Conservation (phyloP, 2,329 filamentous ascomycete genomes). For the Beauveria medogensis region DNA sequence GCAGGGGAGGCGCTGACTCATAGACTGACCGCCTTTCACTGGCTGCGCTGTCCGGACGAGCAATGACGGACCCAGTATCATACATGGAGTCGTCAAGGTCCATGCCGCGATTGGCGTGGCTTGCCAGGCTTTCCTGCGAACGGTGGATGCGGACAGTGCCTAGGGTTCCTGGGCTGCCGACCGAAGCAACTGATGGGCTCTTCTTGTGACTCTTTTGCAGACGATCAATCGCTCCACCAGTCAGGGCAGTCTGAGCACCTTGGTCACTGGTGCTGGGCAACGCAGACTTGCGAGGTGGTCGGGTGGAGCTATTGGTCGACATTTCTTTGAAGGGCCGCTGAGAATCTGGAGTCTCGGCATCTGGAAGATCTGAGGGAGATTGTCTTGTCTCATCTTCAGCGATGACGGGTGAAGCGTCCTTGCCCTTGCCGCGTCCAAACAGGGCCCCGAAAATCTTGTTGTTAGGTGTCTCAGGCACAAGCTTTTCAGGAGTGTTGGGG, state of each 20-base stretch:
- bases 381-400: conserved; percentile 59
- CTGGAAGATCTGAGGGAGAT: conserved; percentile 32
- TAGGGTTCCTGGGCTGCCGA: conserved; percentile 28
- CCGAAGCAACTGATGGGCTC: conserved; percentile 27
- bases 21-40: conserved; percentile 46
- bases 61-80: conserved; percentile 26
- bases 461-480: conserved; percentile 30
- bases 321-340: conserved; percentile 54
- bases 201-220: conserved; percentile 35
- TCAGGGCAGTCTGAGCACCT: conserved; percentile 74
- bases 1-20: conserved; percentile 59
- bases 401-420: conserved; percentile 39
- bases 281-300: conserved; percentile 30
- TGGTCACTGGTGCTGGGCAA: conserved; percentile 52
- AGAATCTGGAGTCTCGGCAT: conserved; percentile 44
- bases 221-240: conserved; percentile 72
- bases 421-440: conserved; percentile 36
- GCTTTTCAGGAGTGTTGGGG: conserved; percentile 22
- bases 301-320: conserved; percentile 46
- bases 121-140: conserved; percentile 43
- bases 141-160: conserved; percentile 36
- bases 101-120: conserved; percentile 30
- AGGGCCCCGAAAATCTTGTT: conserved; percentile 34
- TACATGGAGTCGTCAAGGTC: conserved; percentile 30
- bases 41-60: conserved; percentile 63